These are phyloP conservation scores for Metroxylon sagu DNA, from an alignment of 176 grass and related monocot genomes.

Conservation along the genomic window DNA sequence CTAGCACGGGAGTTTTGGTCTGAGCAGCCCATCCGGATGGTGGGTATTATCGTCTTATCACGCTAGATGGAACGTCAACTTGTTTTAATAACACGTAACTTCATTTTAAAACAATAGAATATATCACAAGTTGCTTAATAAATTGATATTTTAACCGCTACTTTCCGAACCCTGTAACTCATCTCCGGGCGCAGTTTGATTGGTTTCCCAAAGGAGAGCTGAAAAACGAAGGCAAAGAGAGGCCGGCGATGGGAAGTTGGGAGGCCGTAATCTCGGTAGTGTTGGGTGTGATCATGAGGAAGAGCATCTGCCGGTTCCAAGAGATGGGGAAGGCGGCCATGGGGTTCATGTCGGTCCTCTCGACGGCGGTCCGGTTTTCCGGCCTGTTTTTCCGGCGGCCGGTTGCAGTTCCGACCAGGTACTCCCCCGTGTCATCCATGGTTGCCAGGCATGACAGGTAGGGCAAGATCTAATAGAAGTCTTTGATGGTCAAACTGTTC, in stretches of 20 bases:
- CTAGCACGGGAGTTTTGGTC: no score
- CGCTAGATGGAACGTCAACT: no score
- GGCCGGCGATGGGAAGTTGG: neutral
- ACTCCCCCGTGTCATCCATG: constrained; percentile 30
- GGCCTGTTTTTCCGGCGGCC: constrained; percentile 16
- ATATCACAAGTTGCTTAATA: no score
- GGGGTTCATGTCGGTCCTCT: constrained; percentile 33
- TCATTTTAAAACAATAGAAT: no score
- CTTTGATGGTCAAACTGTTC: no score
- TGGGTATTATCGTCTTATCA: no score
- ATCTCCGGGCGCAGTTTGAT: neutral
- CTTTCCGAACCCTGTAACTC: no score
- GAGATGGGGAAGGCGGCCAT: constrained; percentile 25
- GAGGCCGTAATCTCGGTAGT: constrained; percentile 29
- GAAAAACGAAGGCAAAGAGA: neutral
- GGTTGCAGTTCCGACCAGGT: neutral
- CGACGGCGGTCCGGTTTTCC: constrained; percentile 32
- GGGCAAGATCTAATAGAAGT: no score
- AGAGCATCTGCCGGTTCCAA: constrained; percentile 46
- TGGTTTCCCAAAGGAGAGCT: neutral
- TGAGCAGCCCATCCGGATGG: no score
- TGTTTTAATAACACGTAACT: no score
- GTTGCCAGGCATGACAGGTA: constrained; percentile 40
- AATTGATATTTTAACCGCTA: no score
- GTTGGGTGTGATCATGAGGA: constrained; percentile 44